Conservation (phyloP, 148 eudicot species). For the Fagopyrum homotropicum region DNA sequence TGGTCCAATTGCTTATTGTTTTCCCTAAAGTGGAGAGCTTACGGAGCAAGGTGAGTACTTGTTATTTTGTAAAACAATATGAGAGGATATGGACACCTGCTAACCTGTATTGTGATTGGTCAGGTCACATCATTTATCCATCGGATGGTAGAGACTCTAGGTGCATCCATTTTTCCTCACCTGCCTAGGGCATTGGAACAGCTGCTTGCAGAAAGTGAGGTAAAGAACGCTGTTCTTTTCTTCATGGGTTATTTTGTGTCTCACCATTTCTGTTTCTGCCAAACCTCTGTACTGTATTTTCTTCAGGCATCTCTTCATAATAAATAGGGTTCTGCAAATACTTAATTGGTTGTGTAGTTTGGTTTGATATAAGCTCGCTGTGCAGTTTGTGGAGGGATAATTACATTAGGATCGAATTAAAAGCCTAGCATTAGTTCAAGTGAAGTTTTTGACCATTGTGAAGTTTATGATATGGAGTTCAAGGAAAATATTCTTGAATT, state of each 20-base stretch:
- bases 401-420: not conserved
- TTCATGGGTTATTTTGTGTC: not conserved
- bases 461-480: not conserved
- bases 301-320: not conserved
- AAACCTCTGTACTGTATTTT: not conserved
- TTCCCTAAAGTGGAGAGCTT: slow-evolving; percentile 78
- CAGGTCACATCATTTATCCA: slow-evolving; percentile 93
- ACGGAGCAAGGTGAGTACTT: slow-evolving; percentile 66
- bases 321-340: not conserved
- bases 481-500: not conserved
- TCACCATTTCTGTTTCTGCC: not conserved
- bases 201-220: slow-evolving; percentile 87
- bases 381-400: not conserved
- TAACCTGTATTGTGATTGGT: slow-evolving; percentile 14
- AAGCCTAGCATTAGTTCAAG: not conserved
- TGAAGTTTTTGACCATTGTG: not conserved
- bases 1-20: slow-evolving; percentile 66
- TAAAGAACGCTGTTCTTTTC: slow-evolving; percentile 21
- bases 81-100: not conserved
- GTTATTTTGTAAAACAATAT: not conserved
- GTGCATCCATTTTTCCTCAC: slow-evolving; percentile 77
- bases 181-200: slow-evolving; percentile 87
- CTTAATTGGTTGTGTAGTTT: not conserved
- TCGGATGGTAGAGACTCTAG: slow-evolving; percentile 93
- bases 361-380: not conserved